Conservation (phyloP, 306 rosid genomes). For the Macrotyloma uniflorum region DNA sequence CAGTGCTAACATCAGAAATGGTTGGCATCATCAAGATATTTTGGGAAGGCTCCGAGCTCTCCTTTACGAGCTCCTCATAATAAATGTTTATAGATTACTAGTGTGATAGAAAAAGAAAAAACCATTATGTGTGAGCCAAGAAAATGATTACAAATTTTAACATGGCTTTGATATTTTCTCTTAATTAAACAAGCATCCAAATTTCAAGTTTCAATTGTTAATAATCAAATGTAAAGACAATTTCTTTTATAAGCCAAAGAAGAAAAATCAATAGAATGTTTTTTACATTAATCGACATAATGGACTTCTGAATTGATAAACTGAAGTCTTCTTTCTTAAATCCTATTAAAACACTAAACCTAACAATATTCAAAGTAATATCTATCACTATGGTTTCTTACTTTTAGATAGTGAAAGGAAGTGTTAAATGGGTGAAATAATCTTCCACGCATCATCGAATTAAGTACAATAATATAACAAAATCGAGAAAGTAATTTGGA, state of each 20-base stretch:
- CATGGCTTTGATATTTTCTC: background rate
- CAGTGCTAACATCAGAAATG: conserved; percentile 95
- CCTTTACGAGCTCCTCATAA: conserved; percentile 81
- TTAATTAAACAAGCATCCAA: background rate
- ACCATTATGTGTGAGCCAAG: conserved; percentile 16
- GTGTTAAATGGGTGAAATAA: background rate
- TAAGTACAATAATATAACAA: conserved; percentile 3
- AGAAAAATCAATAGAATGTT: background rate
- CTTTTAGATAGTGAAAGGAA: background rate
- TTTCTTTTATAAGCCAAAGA: conserved; percentile 11
- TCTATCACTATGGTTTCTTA: background rate
- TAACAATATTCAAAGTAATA: background rate
- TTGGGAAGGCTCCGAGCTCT: conserved; percentile 56
- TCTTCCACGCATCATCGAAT: background rate
- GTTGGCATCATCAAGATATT: conserved; percentile 89
- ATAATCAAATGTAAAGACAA: conserved; percentile 9
- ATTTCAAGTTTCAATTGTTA: background rate
- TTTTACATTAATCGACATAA: background rate
- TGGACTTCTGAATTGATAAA: background rate
- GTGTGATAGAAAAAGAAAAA: conserved; percentile 53
- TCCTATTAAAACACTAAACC: background rate
- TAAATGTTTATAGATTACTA: conserved; percentile 67
- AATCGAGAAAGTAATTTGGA: background rate
- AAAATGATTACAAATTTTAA: background rate
- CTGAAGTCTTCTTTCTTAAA: background rate